Evolutionary conservation across 2,329 filamentous ascomycete species (phyloP).

Genomic region (Chrysoporthe deuterocubensis): DNA sequence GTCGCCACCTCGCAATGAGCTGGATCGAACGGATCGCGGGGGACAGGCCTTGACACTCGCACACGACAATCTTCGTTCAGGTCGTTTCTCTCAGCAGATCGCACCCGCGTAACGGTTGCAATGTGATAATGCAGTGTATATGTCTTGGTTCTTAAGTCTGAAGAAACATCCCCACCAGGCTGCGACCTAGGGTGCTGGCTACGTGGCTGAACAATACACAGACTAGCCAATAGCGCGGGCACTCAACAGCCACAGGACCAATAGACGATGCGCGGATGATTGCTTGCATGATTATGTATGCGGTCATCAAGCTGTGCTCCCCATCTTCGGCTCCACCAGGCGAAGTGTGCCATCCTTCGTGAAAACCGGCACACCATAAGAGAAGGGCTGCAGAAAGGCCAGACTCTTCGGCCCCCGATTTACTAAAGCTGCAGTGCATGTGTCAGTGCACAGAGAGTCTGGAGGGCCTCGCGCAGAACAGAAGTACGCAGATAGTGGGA

Average conservation of each 20-base stretch:
- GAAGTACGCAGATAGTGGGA: too few species aligned
- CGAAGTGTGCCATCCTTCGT: background rate
- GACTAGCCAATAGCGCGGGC: background rate
- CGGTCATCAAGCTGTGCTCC: slow-evolving; percentile 10
- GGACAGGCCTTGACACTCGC: too few species aligned
- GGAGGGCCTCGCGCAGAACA: too few species aligned
- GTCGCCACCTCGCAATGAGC: too few species aligned
- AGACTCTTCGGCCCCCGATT: too few species aligned
- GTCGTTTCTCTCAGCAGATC: too few species aligned
- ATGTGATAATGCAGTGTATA: background rate
- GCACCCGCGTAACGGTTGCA: background rate
- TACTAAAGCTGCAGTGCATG: too few species aligned
- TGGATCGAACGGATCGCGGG: too few species aligned
- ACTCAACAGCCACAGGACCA: slow-evolving; percentile 4
- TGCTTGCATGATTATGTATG: slow-evolving; percentile 3
- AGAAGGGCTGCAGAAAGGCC: background rate
- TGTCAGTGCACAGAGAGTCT: too few species aligned
- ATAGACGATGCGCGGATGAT: background rate
- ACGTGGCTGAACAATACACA: background rate
- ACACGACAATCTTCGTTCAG: too few species aligned
- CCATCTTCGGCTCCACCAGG: background rate
- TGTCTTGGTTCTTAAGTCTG: too few species aligned
- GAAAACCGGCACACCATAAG: background rate
- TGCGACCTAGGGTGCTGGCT: background rate
- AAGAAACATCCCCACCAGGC: background rate